These are phyloP conservation scores for Platanus orientalis DNA, from an alignment of 164 flowering plant species.

Conservation along the genomic window DNA sequence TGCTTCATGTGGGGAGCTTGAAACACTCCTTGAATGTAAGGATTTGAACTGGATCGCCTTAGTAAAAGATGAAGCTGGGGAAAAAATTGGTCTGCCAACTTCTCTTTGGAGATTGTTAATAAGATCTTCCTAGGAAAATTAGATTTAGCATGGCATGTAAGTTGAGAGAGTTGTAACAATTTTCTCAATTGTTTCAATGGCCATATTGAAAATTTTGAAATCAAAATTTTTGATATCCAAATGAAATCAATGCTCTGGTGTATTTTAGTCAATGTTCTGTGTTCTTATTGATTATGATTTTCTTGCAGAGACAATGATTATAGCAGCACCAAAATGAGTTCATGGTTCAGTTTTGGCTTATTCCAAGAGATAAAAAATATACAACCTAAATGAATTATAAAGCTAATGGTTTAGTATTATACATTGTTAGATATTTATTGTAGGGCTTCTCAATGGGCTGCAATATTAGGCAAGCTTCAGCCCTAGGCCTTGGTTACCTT, in stretches of 20 bases:
- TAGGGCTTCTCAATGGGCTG: too few relatives aligned
- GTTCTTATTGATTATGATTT: background rate
- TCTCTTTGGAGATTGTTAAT: conserved; percentile 12
- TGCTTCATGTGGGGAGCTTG: conserved; percentile 74
- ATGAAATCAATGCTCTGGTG: background rate
- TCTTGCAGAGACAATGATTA: background rate
- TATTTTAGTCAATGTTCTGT: background rate
- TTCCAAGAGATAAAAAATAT: too few relatives aligned
- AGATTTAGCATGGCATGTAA: conserved; percentile 14
- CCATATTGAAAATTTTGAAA: conserved; percentile 3
- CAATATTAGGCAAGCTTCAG: too few relatives aligned
- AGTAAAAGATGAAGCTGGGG: background rate
- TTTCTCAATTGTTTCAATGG: conserved; percentile 22
- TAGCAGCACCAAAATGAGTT: background rate
- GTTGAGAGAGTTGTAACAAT: conserved; percentile 20
- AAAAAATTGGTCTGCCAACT: background rate
- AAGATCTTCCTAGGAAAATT: conserved; percentile 3
- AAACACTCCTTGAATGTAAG: conserved; percentile 55
- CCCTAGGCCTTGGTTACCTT: too few relatives aligned
- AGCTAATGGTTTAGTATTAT: too few relatives aligned
- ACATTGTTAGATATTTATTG: too few relatives aligned
- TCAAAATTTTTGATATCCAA: conserved; percentile 8
- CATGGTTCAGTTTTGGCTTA: too few relatives aligned
- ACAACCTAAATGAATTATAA: too few relatives aligned
- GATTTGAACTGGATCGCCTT: conserved; percentile 29